Conservation (phyloP, 2,329 filamentous ascomycete species). For the Penicillium sclerotigenum region DNA sequence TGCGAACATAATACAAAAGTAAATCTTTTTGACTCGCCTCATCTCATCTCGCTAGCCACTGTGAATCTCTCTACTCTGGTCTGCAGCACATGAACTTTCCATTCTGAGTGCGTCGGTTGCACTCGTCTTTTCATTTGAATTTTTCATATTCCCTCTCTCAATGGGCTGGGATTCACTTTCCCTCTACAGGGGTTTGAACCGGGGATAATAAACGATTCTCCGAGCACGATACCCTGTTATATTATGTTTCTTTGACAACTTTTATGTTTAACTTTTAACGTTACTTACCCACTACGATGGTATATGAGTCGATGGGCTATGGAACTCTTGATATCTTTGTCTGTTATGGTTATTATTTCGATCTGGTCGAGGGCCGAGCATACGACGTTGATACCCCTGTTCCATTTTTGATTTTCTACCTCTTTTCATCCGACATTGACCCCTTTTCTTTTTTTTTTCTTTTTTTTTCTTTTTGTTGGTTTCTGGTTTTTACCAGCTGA, state of each 20-base stretch:
- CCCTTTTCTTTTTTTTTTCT: constrained; percentile 2
- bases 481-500: constrained; percentile 6
- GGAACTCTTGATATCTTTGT: constrained; percentile 17
- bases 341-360: constrained; percentile 8
- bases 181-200: constrained; percentile 31
- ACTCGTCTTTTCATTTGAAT: constrained; percentile 2
- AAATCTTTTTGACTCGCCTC: background rate
- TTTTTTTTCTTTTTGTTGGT: constrained; percentile 12
- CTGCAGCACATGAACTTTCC: constrained; percentile 3
- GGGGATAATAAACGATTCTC: constrained; percentile 44
- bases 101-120: background rate
- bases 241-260: constrained; percentile 21
- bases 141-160: constrained; percentile 18
- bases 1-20: background rate
- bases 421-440: background rate
- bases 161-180: constrained; percentile 17
- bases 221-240: constrained; percentile 40
- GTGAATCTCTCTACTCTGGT: constrained; percentile 1
- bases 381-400: constrained; percentile 23
- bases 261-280: constrained; percentile 16
- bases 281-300: constrained; percentile 23
- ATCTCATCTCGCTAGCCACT: background rate
- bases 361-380: constrained; percentile 18
- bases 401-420: constrained; percentile 4
- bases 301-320: constrained; percentile 24